Evolutionary conservation across 2,329 filamentous ascomycete genomes (phyloP).

Genomic region (Talaromyces sp.): DNA sequence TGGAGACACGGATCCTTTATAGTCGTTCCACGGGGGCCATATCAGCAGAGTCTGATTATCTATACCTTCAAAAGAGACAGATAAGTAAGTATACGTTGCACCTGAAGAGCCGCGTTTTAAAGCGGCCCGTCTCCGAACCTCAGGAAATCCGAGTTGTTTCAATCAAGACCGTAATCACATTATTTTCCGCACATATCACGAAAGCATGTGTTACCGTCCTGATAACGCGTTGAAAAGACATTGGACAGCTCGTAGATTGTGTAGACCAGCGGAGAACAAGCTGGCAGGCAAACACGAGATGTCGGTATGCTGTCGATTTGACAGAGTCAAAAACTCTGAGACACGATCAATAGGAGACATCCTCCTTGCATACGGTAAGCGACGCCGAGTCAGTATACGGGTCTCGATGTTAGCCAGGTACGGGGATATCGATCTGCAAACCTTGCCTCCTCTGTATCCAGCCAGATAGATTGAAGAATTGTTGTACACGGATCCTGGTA

Average conservation of each 20-base stretch:
- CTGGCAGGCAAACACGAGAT: neutral
- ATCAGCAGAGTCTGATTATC: neutral
- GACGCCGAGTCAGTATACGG: neutral
- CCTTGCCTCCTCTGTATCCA: neutral
- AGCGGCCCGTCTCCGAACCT: neutral
- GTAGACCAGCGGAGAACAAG: neutral
- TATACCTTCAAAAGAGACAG: neutral
- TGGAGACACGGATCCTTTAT: neutral
- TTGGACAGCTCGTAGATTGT: neutral
- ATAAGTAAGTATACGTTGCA: neutral
- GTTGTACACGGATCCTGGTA: neutral
- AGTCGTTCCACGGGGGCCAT: neutral
- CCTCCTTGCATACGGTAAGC: constrained; percentile 11
- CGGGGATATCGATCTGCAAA: neutral
- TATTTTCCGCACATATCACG: neutral
- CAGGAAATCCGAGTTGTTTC: neutral
- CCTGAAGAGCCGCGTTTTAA: neutral
- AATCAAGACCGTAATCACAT: neutral
- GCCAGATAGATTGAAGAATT: neutral
- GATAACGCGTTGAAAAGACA: neutral
- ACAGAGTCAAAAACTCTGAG: neutral
- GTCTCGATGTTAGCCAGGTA: neutral
- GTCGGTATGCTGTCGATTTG: neutral
- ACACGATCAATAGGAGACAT: constrained; percentile 8
- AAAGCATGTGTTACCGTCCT: neutral